Conservation (phyloP, 805 yeast species). For the Spathaspora gorwiae region DNA sequence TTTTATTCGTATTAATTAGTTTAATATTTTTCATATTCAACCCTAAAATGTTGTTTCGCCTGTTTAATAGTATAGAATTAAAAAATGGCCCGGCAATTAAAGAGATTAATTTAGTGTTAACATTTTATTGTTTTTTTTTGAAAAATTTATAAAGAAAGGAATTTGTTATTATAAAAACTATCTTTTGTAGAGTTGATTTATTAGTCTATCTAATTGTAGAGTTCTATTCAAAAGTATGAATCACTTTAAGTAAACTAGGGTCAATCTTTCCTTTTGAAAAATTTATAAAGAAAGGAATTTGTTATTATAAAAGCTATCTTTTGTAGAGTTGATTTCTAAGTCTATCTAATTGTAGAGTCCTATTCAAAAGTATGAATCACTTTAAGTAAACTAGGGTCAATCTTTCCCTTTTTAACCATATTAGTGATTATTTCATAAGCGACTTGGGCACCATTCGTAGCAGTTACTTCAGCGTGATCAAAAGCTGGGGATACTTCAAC, state of each 20-base stretch:
- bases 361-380: background rate
- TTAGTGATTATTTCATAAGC: slow-evolving; percentile 67
- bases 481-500: slow-evolving; percentile 62
- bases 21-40: no score
- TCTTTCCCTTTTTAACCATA: slow-evolving; percentile 58
- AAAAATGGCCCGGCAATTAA: background rate
- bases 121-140: background rate
- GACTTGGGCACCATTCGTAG: slow-evolving; percentile 67
- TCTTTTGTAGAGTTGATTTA: no score
- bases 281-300: no score
- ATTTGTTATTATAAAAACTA: no score
- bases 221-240: background rate
- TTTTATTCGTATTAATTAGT: no score
- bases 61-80: background rate
- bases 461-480: slow-evolving; percentile 62
- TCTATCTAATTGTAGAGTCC: background rate
- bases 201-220: background rate
- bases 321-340: no score
- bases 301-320: no score
- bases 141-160: no score
- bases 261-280: slow-evolving; percentile 16
- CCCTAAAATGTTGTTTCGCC: background rate
- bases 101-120: no score
- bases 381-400: slow-evolving; percentile 8
- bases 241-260: slow-evolving; percentile 5